These are phyloP conservation scores for Malassezia nana DNA, from an alignment of 1,284 basidiomycete genomes.

Conservation along the genomic window DNA sequence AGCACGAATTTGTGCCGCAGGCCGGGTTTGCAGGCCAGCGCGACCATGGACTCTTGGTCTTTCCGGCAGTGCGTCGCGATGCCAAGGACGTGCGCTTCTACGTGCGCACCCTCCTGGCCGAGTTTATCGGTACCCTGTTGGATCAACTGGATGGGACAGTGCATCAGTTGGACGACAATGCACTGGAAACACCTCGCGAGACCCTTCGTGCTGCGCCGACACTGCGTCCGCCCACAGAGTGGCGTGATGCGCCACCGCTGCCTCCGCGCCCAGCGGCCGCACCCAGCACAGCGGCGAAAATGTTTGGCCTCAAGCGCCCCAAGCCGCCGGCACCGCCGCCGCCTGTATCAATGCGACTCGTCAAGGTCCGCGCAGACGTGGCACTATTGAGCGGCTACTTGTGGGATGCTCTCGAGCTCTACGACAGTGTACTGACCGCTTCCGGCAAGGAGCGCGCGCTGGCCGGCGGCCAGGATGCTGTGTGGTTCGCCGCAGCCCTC, in stretches of 20 bases:
- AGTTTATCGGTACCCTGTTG: conserved; percentile 32
- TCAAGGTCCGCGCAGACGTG: conserved; percentile 39
- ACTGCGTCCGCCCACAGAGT: conserved; percentile 3
- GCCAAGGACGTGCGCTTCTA: conserved; percentile 44
- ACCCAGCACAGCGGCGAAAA: conserved; percentile 21
- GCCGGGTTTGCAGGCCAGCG: conserved; percentile 29
- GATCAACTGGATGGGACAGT: conserved; percentile 36
- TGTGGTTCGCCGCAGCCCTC: conserved; percentile 44
- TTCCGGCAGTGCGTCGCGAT: conserved; percentile 41
- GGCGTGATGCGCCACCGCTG: conserved; percentile 13
- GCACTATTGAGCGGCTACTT: conserved; percentile 38
- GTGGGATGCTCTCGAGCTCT: conserved; percentile 36
- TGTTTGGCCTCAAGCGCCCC: conserved; percentile 15
- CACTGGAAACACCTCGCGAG: conserved; percentile 44
- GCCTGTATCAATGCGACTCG: conserved; percentile 24
- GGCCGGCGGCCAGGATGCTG: conserved; percentile 46
- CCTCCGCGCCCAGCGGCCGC: conserved; percentile 13
- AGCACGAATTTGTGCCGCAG: background rate
- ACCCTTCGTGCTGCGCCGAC: conserved; percentile 23
- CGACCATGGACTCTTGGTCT: conserved; percentile 35
- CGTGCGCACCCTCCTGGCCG: conserved; percentile 37
- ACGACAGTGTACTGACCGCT: conserved; percentile 25
- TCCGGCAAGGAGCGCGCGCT: conserved; percentile 39
- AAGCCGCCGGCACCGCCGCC: conserved; percentile 15
- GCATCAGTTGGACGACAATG: conserved; percentile 29